Percentiles rank a stretch among this genome's conserved stretches.
phyloP scores from a whole-genome alignment of 352 stramenopile genomes.

The Phytophthora litchii region DNA sequence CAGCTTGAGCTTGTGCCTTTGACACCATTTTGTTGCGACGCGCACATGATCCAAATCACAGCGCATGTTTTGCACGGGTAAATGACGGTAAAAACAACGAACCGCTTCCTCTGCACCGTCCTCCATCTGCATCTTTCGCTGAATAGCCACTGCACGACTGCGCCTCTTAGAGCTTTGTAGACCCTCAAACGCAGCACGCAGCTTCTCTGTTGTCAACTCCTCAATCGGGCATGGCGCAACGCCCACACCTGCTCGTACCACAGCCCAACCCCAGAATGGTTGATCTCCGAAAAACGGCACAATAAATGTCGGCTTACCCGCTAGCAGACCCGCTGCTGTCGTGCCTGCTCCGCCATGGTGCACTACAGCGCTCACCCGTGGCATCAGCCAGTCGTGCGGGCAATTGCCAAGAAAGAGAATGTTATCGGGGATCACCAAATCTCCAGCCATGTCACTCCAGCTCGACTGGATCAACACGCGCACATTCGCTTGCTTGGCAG shows the following conservation, averaged over 20 bases:
- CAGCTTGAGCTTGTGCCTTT: conserved; percentile 52
- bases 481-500: conserved; percentile 49
- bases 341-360: conserved; percentile 86
- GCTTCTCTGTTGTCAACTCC: conserved; percentile 73
- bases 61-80: conserved; percentile 86
- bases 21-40: conserved; percentile 61
- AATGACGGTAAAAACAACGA: conserved; percentile 78
- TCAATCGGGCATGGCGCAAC: conserved; percentile 81
- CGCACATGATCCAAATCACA: conserved; percentile 64
- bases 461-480: conserved; percentile 90
- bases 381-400: conserved; percentile 92
- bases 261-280: conserved; percentile 92
- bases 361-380: conserved; percentile 85
- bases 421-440: conserved; percentile 45
- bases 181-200: conserved; percentile 69
- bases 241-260: conserved; percentile 78
- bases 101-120: conserved; percentile 86
- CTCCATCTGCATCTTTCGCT: conserved; percentile 72
- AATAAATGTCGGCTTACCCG: conserved; percentile 92
- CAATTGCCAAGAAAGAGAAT: conserved; percentile 69
- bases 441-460: conserved; percentile 77
- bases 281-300: conserved; percentile 96
- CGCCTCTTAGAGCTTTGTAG: conserved; percentile 54
- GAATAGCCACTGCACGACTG: conserved; percentile 46
- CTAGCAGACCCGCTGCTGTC: conserved; percentile 86